These are phyloP conservation scores for Epichloe coenophiala DNA, from an alignment of 2,329 filamentous ascomycete species.

Conservation along the genomic window DNA sequence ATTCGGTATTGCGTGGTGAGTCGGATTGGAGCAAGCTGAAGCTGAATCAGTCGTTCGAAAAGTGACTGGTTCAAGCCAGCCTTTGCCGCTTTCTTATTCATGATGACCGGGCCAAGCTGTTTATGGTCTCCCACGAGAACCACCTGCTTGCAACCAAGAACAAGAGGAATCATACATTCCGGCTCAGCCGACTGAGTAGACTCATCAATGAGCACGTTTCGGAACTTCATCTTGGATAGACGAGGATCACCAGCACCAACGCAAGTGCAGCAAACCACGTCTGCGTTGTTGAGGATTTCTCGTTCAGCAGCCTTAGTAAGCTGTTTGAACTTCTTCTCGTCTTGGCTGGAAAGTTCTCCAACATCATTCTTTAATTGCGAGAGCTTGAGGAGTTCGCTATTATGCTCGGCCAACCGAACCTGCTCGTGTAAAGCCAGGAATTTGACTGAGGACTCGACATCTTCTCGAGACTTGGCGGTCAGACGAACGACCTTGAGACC, in stretches of 20 bases:
- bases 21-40: slow-evolving; percentile 81
- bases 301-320: slow-evolving; percentile 86
- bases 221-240: slow-evolving; percentile 93
- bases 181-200: slow-evolving; percentile 97
- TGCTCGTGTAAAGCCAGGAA: slow-evolving; percentile 94
- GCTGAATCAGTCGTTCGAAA: slow-evolving; percentile 87
- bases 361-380: slow-evolving; percentile 85
- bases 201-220: slow-evolving; percentile 94
- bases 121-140: slow-evolving; percentile 98
- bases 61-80: slow-evolving; percentile 96
- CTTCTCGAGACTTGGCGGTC: slow-evolving; percentile 96
- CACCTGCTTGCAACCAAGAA: slow-evolving; percentile 95
- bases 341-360: slow-evolving; percentile 83
- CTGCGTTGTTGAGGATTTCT: slow-evolving; percentile 87
- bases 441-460: slow-evolving; percentile 95
- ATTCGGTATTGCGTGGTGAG: slow-evolving; percentile 97
- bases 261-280: slow-evolving; percentile 97
- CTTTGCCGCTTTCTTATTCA: slow-evolving; percentile 99
- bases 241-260: slow-evolving; percentile 94
- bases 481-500: slow-evolving; percentile 93
- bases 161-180: slow-evolving; percentile 96
- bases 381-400: slow-evolving; percentile 82
- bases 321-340: slow-evolving; percentile 98
- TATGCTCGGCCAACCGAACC: slow-evolving; percentile 93
- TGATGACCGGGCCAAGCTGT: slow-evolving; percentile 94